Base-by-base conservation (phyloP, 495 filamentous ascomycete species). In the Penicillium arizonense region DNA sequence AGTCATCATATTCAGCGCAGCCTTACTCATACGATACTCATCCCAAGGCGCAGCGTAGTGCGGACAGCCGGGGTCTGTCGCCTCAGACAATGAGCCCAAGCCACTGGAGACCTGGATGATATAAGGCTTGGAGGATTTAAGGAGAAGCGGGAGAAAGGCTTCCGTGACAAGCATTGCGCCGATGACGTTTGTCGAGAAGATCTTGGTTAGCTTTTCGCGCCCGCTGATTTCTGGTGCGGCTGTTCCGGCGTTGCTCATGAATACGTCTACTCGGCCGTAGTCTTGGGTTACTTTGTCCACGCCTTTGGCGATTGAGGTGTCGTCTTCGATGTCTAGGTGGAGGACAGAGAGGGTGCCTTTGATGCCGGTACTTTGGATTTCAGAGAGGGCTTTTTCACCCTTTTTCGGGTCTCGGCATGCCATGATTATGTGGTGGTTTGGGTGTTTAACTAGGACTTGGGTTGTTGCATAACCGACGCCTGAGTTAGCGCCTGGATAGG, bases 1-100 rank as follows among this genome's bases (percentile, higher is more conserved):
- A 2, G 40, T 66, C 40, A 71, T 39, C 74, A 75, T 75, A 40
- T 75, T 71, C 44, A 77, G 8, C 12, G 75, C 75, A 14, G 73
- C 70, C 58, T 77, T 77, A 53, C 71, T 75, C 30, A 61, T 57
- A 3, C 73, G 62, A 44, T 77, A 76, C 26, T 62, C 56, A 20
- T 63, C 59, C 26, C 35, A 61, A 1, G 57, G 16, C 2, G 49
- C 28, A 11, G 53, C 38, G 37, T 68, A 68, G 37, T 47, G 55
- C 2, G 48, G 37, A 16, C 56, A 55, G 12, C 40, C 37, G 8
- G 60, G 53, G 35, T 77, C 68, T 0, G 63, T 18, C 12, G 70
- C 63, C 13, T 67, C 53, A 8, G 33, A 48, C 35, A 74, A 28
- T 1, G 75, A 78, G 3, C 69, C 69, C 26, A 73, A 48, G 13